These are phyloP conservation scores for Entoloma clypeatum DNA, from an alignment of 1,284 basidiomycete species.

Conservation along the genomic window DNA sequence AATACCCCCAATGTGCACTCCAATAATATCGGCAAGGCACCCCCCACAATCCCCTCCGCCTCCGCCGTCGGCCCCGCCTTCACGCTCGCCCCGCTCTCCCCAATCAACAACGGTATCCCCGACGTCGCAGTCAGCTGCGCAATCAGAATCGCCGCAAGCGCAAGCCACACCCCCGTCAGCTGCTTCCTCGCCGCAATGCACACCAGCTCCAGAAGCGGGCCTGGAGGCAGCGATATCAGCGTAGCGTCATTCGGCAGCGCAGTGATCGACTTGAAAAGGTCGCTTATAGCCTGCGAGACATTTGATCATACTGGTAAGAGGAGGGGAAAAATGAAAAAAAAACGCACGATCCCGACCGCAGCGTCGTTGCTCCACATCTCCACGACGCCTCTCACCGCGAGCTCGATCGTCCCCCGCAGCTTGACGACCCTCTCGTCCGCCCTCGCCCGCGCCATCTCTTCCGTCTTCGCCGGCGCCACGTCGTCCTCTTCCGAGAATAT, in stretches of 20 bases:
- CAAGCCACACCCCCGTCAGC: conserved; percentile 80
- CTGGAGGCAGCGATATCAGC: conserved; percentile 73
- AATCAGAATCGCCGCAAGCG: conserved; percentile 73
- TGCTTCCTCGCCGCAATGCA: conserved; percentile 71
- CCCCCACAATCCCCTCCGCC: conserved; percentile 45
- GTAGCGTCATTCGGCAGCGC: conserved; percentile 69
- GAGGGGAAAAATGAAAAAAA: conserved; percentile 1
- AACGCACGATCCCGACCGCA: conserved; percentile 68
- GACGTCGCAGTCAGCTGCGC: conserved; percentile 76
- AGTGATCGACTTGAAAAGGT: conserved; percentile 79
- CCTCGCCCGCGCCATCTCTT: conserved; percentile 56
- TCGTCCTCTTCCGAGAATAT: conserved; percentile 55
- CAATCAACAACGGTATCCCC: conserved; percentile 31
- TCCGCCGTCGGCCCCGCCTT: conserved; percentile 36
- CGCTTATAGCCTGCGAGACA: conserved; percentile 60
- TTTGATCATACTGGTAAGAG: conserved; percentile 5
- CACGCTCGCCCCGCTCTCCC: conserved; percentile 11
- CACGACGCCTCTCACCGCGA: conserved; percentile 56
- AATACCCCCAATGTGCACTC: conserved; percentile 58
- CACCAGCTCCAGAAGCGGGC: conserved; percentile 74
- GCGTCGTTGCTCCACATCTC: conserved; percentile 70
- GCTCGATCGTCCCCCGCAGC: conserved; percentile 62
- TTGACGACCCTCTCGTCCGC: conserved; percentile 60
- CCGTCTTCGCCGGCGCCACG: conserved; percentile 43
- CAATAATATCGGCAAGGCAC: conserved; percentile 56